Conservation (phyloP, 495 filamentous ascomycete genomes). For the Penicillium pancosmium region DNA sequence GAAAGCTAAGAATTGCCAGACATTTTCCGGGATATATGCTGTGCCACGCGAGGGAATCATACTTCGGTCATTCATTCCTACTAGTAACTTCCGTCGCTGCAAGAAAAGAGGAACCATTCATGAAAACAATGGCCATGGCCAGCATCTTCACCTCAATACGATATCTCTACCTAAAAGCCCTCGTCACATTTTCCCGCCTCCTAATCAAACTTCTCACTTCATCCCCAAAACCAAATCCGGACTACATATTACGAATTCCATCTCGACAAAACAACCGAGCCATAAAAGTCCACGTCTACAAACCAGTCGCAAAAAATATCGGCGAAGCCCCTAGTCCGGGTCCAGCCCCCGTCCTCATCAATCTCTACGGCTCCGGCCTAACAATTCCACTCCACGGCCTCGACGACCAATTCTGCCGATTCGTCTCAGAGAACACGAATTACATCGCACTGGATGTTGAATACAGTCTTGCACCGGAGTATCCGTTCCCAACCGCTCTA, state of each 20-base stretch:
- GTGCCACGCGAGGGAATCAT: too few species aligned
- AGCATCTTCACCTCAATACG: background rate
- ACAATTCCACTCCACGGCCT: constrained; percentile 33
- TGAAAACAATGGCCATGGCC: background rate
- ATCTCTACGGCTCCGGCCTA: constrained; percentile 36
- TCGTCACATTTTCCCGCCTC: background rate
- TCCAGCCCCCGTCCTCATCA: constrained; percentile 31
- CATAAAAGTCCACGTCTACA: constrained; percentile 14
- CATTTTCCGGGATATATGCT: too few species aligned
- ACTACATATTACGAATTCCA: constrained; percentile 5
- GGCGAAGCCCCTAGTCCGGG: too few species aligned
- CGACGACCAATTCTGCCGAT: constrained; percentile 35
- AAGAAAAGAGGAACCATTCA: background rate
- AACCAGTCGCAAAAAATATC: background rate
- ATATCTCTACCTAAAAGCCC: background rate
- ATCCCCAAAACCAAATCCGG: background rate
- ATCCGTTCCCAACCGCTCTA: constrained; percentile 68
- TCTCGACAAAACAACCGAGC: constrained; percentile 3
- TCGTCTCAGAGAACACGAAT: constrained; percentile 22
- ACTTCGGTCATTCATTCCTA: too few species aligned
- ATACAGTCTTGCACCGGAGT: constrained; percentile 72
- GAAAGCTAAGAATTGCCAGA: too few species aligned
- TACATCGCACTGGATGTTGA: constrained; percentile 47
- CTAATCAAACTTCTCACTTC: background rate
- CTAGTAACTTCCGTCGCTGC: too few species aligned